These are phyloP conservation scores for Epicoccum sorghinum DNA, from an alignment of 2,329 filamentous ascomycete species.

Conservation along the genomic window DNA sequence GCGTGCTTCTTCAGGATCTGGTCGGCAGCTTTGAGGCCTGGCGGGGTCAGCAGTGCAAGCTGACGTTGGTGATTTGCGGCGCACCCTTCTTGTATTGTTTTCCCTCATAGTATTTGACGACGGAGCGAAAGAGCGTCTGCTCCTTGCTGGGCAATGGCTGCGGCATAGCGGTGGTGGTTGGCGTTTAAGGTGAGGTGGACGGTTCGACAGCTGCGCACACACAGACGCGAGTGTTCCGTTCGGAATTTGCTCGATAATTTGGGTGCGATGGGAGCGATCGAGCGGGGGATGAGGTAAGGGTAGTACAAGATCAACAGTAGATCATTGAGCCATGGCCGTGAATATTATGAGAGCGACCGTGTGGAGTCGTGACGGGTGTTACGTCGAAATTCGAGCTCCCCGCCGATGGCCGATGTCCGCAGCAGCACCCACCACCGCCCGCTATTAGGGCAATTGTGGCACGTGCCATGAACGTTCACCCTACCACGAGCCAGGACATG, in stretches of 20 bases:
- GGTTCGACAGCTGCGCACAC: conserved; percentile 17
- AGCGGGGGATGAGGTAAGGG: background rate
- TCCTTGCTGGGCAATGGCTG: conserved; percentile 85
- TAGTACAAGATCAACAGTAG: conserved; percentile 9
- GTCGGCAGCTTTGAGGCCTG: conserved; percentile 91
- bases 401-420: conserved; percentile 20
- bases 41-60: conserved; percentile 30
- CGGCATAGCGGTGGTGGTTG: conserved; percentile 61
- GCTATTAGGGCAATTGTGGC: background rate
- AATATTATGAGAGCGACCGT: conserved; percentile 13
- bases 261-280: background rate
- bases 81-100: conserved; percentile 94
- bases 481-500: background rate
- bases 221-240: conserved; percentile 19
- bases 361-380: conserved; percentile 19
- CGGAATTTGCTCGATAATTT: conserved; percentile 14
- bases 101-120: conserved; percentile 95
- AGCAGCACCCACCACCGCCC: conserved; percentile 25
- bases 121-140: conserved; percentile 88
- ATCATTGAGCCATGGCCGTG: conserved; percentile 9
- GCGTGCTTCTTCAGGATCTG: conserved; percentile 94
- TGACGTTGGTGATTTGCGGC: conserved; percentile 13
- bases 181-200: conserved; percentile 9
- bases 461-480: conserved; percentile 25
- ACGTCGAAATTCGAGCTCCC: conserved; percentile 34